Evolutionary conservation across 371 early-diverging fungal genomes (phyloP).

Genomic region (Mucor irregularis): DNA sequence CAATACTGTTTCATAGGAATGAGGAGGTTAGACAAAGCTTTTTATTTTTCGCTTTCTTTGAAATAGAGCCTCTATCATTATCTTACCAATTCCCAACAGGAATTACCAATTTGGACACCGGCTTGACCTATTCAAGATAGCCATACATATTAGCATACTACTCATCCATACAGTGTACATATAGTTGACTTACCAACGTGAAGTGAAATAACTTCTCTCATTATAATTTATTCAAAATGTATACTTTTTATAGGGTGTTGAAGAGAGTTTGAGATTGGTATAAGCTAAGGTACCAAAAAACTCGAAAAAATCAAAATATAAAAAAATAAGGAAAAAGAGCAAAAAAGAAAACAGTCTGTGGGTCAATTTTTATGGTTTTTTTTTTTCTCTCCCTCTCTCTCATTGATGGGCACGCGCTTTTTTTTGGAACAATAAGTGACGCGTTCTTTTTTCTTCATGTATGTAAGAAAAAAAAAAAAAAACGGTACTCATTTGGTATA

Average conservation of each 20-base stretch:
- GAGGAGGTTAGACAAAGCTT: not conserved
- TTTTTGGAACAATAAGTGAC: not conserved
- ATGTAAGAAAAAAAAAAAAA: not conserved
- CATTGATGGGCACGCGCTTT: not conserved
- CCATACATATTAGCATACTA: not conserved
- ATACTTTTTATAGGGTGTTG: not conserved
- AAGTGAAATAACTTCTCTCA: constrained; percentile 90
- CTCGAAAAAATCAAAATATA: constrained; percentile 10
- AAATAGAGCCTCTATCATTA: too few species aligned
- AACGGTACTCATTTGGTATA: not conserved
- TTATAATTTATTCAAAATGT: not conserved
- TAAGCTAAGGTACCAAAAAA: constrained; percentile 10
- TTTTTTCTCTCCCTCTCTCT: not conserved
- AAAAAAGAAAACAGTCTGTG: constrained; percentile 13
- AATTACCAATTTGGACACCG: constrained; percentile 98
- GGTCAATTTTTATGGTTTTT: constrained; percentile 1
- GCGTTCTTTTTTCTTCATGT: not conserved
- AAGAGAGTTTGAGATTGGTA: constrained; percentile 9
- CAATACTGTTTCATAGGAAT: constrained; percentile 72
- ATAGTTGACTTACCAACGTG: constrained; percentile 61
- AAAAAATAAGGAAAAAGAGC: constrained; percentile 1
- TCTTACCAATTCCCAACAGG: constrained; percentile 92
- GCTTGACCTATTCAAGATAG: constrained; percentile 70
- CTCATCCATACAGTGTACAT: not conserved
- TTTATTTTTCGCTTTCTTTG: not conserved